Evolutionary conservation across 306 rosid species (phyloP), one percentile per base, ranked within the genome.

Genomic region (Vigna mungo): DNA sequence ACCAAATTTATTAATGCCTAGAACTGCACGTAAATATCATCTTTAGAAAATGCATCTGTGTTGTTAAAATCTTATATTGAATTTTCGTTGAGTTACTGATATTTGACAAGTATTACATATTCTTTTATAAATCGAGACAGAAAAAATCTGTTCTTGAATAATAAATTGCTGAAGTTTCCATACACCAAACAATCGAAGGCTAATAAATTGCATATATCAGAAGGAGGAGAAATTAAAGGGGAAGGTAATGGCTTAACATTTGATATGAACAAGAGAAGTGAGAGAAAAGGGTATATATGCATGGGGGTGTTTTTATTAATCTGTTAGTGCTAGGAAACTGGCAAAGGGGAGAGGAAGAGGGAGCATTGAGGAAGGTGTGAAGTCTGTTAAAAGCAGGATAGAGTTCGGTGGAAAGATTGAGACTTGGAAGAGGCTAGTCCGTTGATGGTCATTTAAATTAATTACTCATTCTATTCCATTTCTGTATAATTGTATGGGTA

Each of bases 21-120:
- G 18, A 60, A 30, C 66, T 14, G 10, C 0, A 20, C 20, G 30
- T 4, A 60, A 14, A 6, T 60, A 30, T 5, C 13, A 12, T 60
- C 41, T 30, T 2, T 60, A 60, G 11, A 60, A 60, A 60, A 27
- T 27, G 41, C 21, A 30, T 60, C 43, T 30, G 3, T 30, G 67
- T 7, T 60, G 67, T 60, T 60, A 60, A 60, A 49, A 32, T 30
- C 67, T 30, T 36, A 36, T 56, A 23, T 27, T 30, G 67, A 27
- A 30, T 27, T 6, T 27, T 60, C 11, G 16, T 15, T 32, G 20
- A 14, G 64, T 14, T 14, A 59, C 11, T 2, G 20, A 27, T 13
- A 13, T 27, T 25, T 14, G 20, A 30, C 12, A 5, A 59, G 39
- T 59, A 6, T 27, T 59, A 14, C 66, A 59, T 30, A 9, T 58